A percentile compares a stretch with the other conserved stretches of the same genome.
Evolutionary conservation across 371 early-diverging fungal genomes (phyloP).

Genomic region (Polyrhizophydium stewartii): DNA sequence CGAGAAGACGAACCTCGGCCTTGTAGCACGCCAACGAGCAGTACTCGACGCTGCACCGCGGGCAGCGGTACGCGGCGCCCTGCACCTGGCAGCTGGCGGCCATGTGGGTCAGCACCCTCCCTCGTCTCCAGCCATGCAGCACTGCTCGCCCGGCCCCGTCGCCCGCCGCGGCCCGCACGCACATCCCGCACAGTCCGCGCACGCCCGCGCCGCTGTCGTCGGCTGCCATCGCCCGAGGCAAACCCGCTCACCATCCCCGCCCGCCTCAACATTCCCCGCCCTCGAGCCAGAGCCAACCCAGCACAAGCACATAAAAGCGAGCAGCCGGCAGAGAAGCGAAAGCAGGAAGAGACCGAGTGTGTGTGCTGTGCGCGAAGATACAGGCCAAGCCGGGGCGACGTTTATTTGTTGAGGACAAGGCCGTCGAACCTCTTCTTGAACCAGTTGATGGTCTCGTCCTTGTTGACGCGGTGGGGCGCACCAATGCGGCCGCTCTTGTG

Average conservation of each 20-base stretch:
- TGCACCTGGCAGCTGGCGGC: not conserved
- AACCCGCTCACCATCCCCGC: no score
- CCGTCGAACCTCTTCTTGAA: slow-evolving; percentile 84
- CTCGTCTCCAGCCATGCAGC: no score
- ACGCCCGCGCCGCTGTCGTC: no score
- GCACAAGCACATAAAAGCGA: no score
- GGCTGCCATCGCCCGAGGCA: no score
- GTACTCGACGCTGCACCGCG: slow-evolving; percentile 63
- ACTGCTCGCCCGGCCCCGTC: no score
- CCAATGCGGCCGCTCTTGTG: slow-evolving; percentile 86
- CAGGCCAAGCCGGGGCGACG: not conserved
- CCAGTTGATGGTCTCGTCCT: slow-evolving; percentile 71
- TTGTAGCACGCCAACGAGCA: slow-evolving; percentile 67
- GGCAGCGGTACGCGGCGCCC: slow-evolving; percentile 53
- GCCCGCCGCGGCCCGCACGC: no score
- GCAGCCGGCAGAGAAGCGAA: not conserved
- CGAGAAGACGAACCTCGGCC: slow-evolving; percentile 26
- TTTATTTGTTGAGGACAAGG: slow-evolving; percentile 79
- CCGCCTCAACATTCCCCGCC: no score
- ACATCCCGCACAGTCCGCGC: no score
- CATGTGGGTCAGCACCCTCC: no score
- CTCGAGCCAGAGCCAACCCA: no score
- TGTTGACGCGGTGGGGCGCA: slow-evolving; percentile 89
- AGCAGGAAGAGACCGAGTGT: not conserved
- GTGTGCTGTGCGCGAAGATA: not conserved